phyloP scores from a whole-genome alignment of 2,329 filamentous ascomycete genomes.

The Beauveria asiatica region DNA sequence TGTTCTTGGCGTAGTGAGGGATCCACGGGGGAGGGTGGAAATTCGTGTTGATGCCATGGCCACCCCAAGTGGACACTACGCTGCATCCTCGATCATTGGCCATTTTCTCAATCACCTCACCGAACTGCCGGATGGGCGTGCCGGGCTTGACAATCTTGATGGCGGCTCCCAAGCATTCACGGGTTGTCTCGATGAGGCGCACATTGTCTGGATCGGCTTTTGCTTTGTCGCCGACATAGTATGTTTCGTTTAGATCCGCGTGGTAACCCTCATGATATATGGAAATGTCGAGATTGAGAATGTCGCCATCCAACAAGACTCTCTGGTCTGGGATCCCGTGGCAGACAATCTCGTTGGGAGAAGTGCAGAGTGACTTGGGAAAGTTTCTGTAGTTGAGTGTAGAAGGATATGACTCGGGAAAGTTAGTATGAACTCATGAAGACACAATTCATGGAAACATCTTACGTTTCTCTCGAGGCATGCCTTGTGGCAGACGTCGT shows the following conservation, averaged over 20 bases:
- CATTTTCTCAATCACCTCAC: conserved; percentile 90
- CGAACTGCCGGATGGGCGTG: conserved; percentile 83
- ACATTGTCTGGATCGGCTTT: conserved; percentile 77
- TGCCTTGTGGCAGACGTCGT: conserved; percentile 89
- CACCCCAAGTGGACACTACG: conserved; percentile 91
- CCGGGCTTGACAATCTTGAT: conserved; percentile 91
- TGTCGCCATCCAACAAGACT: conserved; percentile 81
- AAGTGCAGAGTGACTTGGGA: conserved; percentile 96
- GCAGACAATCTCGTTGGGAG: conserved; percentile 94
- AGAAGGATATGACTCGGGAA: conserved; percentile 75
- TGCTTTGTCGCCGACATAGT: conserved; percentile 89
- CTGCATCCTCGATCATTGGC: conserved; percentile 79
- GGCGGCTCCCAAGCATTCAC: conserved; percentile 79
- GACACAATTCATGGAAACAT: conserved; percentile 13
- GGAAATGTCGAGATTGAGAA: conserved; percentile 93
- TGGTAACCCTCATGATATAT: conserved; percentile 93
- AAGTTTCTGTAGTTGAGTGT: conserved; percentile 93
- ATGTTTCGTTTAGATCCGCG: conserved; percentile 95
- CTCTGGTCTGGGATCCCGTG: conserved; percentile 95
- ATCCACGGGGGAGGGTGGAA: conserved; percentile 94
- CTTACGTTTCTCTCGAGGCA: conserved; percentile 86
- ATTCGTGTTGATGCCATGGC: conserved; percentile 86
- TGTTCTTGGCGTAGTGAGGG: conserved; percentile 97
- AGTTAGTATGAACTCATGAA: neutral
- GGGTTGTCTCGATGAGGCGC: conserved; percentile 79